Evolutionary conservation across 176 grass and related monocot species (phyloP).

Genomic region (Phragmites australis): DNA sequence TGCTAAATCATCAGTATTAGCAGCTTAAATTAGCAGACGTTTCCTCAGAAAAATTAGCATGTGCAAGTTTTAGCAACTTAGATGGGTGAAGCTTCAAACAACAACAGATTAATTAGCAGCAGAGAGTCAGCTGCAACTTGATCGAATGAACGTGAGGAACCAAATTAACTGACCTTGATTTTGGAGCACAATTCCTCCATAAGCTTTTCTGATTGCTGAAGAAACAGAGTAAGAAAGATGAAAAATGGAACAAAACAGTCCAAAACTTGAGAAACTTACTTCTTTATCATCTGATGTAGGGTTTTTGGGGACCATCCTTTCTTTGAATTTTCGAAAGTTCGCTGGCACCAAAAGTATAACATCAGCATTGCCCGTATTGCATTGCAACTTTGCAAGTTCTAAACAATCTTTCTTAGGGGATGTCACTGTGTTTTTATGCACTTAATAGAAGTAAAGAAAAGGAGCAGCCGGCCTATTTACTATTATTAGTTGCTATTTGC

Average conservation of each 20-base stretch:
- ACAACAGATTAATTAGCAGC: background rate
- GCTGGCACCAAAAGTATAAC: slow-evolving; percentile 48
- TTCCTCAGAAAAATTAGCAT: too few species aligned
- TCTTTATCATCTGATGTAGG: slow-evolving; percentile 53
- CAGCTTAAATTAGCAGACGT: too few species aligned
- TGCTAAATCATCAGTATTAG: background rate
- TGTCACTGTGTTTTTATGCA: background rate
- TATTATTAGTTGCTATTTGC: background rate
- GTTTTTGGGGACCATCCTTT: slow-evolving; percentile 71
- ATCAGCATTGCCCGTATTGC: background rate
- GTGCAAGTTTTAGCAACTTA: too few species aligned
- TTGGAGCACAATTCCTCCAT: slow-evolving; percentile 78
- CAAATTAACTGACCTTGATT: slow-evolving; percentile 66
- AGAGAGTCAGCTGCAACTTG: background rate
- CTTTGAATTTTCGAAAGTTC: slow-evolving; percentile 91
- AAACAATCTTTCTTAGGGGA: background rate
- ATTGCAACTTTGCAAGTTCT: background rate
- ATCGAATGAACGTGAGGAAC: background rate
- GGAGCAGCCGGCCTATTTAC: background rate
- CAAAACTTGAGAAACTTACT: slow-evolving; percentile 40
- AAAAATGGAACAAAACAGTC: slow-evolving; percentile 4
- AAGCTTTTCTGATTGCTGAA: slow-evolving; percentile 57
- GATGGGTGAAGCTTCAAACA: too few species aligned
- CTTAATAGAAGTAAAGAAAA: background rate
- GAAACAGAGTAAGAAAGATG: slow-evolving; percentile 4